A percentile compares a stretch with the other conserved stretches of the same genome.
These are phyloP conservation scores for Angomonas deanei DNA, from an alignment of 208 protist genomes.

Conservation along the genomic window DNA sequence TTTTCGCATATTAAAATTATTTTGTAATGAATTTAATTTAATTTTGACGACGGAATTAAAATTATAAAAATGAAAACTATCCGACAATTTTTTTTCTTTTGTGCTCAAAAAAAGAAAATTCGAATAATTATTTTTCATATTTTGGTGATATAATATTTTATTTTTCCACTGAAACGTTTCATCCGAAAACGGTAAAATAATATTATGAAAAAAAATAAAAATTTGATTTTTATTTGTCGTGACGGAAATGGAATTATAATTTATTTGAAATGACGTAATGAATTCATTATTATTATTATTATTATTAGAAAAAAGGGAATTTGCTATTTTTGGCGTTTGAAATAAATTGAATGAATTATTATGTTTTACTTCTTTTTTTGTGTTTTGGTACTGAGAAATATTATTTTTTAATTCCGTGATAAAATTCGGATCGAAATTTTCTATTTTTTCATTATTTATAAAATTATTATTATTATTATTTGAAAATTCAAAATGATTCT, in stretches of 20 bases:
- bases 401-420: no score
- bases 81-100: no score
- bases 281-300: neutral
- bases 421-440: neutral
- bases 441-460: neutral
- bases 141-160: constrained; percentile 1
- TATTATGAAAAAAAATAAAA: constrained; percentile 1
- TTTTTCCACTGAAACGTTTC: neutral
- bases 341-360: no score
- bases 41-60: neutral
- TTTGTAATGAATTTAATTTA: neutral
- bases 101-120: neutral
- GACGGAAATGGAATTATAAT: neutral
- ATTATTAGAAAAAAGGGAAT: neutral
- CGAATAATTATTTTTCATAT: neutral
- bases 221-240: neutral
- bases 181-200: neutral
- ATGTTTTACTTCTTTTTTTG: no score
- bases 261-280: neutral
- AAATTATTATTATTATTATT: constrained; percentile 1
- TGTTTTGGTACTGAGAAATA: no score
- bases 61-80: neutral
- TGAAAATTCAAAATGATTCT: neutral
- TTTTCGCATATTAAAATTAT: neutral
- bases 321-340: no score